Evolutionary conservation across 345 rosid species (phyloP).

Genomic region (Dipteronia dyeriana): DNA sequence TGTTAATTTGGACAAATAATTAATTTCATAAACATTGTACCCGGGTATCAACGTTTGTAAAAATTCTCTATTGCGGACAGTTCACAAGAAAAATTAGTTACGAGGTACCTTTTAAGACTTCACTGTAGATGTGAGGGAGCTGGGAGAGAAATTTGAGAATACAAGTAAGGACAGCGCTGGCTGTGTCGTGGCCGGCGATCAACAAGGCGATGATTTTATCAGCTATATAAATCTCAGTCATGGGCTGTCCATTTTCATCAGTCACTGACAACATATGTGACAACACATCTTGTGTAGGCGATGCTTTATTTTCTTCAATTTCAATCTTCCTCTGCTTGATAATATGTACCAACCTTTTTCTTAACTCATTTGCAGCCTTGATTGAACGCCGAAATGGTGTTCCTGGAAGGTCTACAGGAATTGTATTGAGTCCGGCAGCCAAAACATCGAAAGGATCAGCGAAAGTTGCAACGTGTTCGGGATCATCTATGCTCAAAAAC

Average conservation of each 20-base stretch:
- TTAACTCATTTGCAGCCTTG: neutral
- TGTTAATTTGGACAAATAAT: too few relatives aligned
- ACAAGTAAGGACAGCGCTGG: neutral
- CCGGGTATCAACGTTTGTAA: too few relatives aligned
- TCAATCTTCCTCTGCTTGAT: conserved; percentile 14
- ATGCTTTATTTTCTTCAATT: conserved; percentile 10
- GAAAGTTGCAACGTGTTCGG: neutral
- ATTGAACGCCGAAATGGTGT: conserved; percentile 1
- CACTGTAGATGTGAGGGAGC: neutral
- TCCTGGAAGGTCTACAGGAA: conserved; percentile 15
- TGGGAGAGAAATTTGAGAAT: neutral
- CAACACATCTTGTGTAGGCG: conserved; percentile 20
- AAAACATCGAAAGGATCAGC: neutral
- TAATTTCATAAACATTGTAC: too few relatives aligned
- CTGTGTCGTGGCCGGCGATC: conserved; percentile 24
- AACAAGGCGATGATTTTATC: conserved; percentile 26
- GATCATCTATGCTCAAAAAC: conserved; percentile 34
- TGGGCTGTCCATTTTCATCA: conserved; percentile 21
- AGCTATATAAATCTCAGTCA: conserved; percentile 27
- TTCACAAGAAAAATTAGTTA: too few relatives aligned
- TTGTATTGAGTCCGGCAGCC: conserved; percentile 14
- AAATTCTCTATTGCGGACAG: too few relatives aligned
- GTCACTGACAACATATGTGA: neutral
- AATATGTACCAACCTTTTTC: conserved; percentile 2
- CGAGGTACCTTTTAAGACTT: neutral